A percentile compares a stretch with the other conserved stretches of the same genome.
Conservation (phyloP, 169 alveolate genomes). For the Theileria orientalis region DNA sequence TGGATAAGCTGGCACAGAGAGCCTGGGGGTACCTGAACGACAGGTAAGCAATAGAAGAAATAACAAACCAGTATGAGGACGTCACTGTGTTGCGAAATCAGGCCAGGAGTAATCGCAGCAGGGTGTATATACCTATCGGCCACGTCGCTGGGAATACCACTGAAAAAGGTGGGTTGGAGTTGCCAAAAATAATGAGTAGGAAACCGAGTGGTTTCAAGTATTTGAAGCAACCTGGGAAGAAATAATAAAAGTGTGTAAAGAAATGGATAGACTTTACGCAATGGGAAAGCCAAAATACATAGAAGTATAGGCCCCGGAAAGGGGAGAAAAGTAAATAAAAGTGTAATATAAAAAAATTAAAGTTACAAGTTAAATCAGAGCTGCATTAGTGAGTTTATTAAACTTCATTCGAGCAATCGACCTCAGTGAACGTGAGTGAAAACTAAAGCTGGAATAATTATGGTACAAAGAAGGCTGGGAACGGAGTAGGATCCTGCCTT, state of each 20-base stretch:
- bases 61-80: constrained; percentile 51
- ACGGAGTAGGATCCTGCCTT: neutral
- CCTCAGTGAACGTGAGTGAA: neutral
- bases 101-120: constrained; percentile 55
- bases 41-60: constrained; percentile 63
- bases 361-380: neutral
- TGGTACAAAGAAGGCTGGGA: neutral
- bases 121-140: constrained; percentile 67
- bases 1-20: constrained; percentile 79
- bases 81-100: constrained; percentile 31
- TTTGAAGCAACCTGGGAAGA: constrained; percentile 59
- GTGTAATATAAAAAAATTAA: too few species aligned
- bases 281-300: constrained; percentile 38
- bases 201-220: constrained; percentile 38
- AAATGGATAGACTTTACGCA: constrained; percentile 14
- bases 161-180: constrained; percentile 26
- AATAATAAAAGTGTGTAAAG: constrained; percentile 38
- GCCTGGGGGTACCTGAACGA: constrained; percentile 91
- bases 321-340: too few species aligned
- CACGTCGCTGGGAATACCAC: constrained; percentile 54
- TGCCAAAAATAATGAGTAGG: constrained; percentile 12
- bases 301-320: neutral
- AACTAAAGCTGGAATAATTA: neutral
- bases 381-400: too few species aligned
- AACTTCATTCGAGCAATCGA: too few species aligned